Base-by-base conservation (phyloP, 345 rosid species). In the Eucalyptus sp. region DNA sequence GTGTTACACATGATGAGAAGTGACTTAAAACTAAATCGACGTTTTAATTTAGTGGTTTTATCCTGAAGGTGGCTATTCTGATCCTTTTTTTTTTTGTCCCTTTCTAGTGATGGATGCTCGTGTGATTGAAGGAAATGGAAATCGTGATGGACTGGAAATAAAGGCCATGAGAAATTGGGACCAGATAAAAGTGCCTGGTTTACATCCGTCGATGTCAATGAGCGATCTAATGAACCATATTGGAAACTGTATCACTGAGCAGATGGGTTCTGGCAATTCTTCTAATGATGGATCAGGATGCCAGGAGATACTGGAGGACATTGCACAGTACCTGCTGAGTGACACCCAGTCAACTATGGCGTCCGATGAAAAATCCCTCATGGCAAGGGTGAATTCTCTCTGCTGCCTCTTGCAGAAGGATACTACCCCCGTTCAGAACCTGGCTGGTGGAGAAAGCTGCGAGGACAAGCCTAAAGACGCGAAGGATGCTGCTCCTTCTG, bases 321-420 rank as follows among this genome's bases (percentile, higher is more conserved):
- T 98, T 88, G 96, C 97, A n/a, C 98, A 96, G 90, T 97, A 94
- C 89, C 94, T 98, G 86, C 96, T 98, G 37, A 96, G 95, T 87
- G 99, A 98, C 89, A 93, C 94, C 89, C 99, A 97, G 87, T 90
- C 92, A 43, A 91, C 96, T 79, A 68, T 95, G 81, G 89, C 95
- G 18, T 95, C 98, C 68, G 99, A 98, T 88, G 99, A 98, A 93
- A 96, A 96, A 90, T 94, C 93, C 90, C 97, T 98, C 54, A 98
- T 98, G 98, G 95, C 99, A 66, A 95, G 99, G 92, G 99, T 98
- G 90, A 95, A 98, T 91, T 98, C 99, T 88, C 96, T 98, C 41
- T 97, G 94, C 90, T 97, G 99, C 94, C 99, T 98, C 86, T 87
- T 98, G 94, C 99, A 97, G 93, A 96, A 96, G 90, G 99, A 98